A percentile compares a stretch with the other conserved stretches of the same genome.
Conservation (phyloP, 2,329 filamentous ascomycete genomes). For the Neofusicoccum laricinum region DNA sequence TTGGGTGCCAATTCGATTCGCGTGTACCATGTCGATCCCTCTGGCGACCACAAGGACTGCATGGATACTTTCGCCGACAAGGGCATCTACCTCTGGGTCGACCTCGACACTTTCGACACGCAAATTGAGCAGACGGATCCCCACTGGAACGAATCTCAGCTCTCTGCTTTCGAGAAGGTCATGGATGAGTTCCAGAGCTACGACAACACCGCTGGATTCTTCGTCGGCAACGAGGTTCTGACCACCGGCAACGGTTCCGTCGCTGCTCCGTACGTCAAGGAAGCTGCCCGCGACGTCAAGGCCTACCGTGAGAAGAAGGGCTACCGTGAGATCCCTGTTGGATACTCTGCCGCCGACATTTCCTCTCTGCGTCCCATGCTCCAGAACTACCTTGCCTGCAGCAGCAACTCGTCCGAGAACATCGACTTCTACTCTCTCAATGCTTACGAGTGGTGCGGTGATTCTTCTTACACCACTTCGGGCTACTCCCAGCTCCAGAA, state of each 20-base stretch:
- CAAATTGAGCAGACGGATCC: conserved; percentile 64
- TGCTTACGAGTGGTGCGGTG: conserved; percentile 65
- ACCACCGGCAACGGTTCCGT: conserved; percentile 55
- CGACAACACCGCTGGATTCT: conserved; percentile 79
- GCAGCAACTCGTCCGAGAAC: conserved; percentile 61
- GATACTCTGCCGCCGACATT: conserved; percentile 86
- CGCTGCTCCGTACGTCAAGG: conserved; percentile 79
- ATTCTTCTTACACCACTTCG: conserved; percentile 54
- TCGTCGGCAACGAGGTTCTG: conserved; percentile 84
- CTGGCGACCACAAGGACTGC: conserved; percentile 69
- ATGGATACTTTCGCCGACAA: conserved; percentile 77
- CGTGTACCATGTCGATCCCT: conserved; percentile 80
- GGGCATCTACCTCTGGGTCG: conserved; percentile 80
- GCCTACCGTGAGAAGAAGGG: conserved; percentile 71
- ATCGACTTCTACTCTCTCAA: conserved; percentile 86
- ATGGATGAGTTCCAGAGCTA: conserved; percentile 76
- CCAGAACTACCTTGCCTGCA: conserved; percentile 76
- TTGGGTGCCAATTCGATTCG: conserved; percentile 81
- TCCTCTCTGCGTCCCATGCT: conserved; percentile 63
- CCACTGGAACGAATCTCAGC: conserved; percentile 71
- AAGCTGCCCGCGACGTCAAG: conserved; percentile 78
- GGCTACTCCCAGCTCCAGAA: conserved; percentile 69
- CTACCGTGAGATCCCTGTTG: conserved; percentile 78
- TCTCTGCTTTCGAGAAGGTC: conserved; percentile 64
- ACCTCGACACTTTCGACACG: conserved; percentile 69